A percentile compares a stretch with the other conserved stretches of the same genome.
These are phyloP conservation scores for Chalciporus sphaerocephalus DNA, from an alignment of 768 basidiomycete species.

Conservation along the genomic window DNA sequence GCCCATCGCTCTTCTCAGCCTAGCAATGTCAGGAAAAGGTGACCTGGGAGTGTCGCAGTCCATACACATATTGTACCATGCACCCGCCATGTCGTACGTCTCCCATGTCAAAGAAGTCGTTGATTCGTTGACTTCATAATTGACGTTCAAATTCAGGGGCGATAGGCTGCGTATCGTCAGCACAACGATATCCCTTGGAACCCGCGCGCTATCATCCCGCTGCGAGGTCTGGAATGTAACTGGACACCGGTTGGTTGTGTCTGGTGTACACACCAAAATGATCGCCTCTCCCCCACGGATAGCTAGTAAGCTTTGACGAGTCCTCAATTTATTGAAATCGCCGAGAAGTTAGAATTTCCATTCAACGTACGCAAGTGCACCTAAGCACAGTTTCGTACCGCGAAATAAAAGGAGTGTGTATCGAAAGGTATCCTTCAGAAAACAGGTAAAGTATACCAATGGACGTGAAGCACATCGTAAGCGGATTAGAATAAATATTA, in stretches of 20 bases:
- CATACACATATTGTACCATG: constrained; percentile 50
- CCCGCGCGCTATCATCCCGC: constrained; percentile 43
- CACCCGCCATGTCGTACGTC: constrained; percentile 46
- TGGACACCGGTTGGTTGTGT: constrained; percentile 48
- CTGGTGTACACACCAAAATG: constrained; percentile 56
- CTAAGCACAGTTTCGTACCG: too few species aligned
- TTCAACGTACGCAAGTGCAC: constrained; percentile 3
- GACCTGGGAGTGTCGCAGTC: constrained; percentile 46
- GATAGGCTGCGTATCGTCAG: constrained; percentile 49
- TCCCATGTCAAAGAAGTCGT: not conserved
- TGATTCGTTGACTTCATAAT: not conserved
- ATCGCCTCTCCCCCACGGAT: constrained; percentile 32
- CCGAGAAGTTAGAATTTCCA: constrained; percentile 10
- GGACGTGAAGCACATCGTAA: not conserved
- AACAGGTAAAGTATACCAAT: not conserved
- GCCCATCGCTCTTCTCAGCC: constrained; percentile 35
- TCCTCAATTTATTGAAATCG: not conserved
- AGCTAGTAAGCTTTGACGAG: constrained; percentile 17
- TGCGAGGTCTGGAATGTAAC: constrained; percentile 58
- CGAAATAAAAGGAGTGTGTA: constrained; percentile 9
- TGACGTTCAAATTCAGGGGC: constrained; percentile 30
- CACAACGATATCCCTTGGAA: constrained; percentile 48
- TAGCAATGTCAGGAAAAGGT: constrained; percentile 27
- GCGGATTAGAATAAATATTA: constrained; percentile 4
- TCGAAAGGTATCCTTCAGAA: constrained; percentile 6